Evolutionary conservation across 225 moss, liverwort and hornwort species (phyloP), one percentile per base, ranked within the genome.

Genomic region (Antitrichia curtipendula): DNA sequence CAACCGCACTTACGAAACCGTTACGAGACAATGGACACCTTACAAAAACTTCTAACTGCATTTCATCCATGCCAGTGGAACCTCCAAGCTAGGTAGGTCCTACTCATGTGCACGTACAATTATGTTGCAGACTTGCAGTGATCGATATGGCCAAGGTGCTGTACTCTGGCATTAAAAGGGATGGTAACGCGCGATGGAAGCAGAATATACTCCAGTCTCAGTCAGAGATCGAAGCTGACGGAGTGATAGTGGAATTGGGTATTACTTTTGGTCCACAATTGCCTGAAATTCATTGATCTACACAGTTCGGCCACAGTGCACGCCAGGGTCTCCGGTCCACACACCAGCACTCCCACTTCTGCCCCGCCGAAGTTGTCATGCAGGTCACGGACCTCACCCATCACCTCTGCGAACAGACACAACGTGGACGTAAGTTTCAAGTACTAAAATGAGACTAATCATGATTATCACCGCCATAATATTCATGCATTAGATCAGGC

Each of bases 161-260:
- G 50, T 11, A 28, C 10, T 38, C 19, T 2, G 32, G 21, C 23
- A 24, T 24, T 5, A 8, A 24, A 20, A 57, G 38, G 18, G 2
- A 57, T 28, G 38, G 16, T 12, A 28, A 5, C 27, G 18, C 78
- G 9, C 43, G 20, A 43, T 80, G 13, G 4, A 8, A 53, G 12
- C 12, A 38, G 36, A 20, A 18, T 69, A 22, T 34, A 43, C 25
- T 32, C n/a, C 64, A 21, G 3, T n/a, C 10, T n/a, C 13, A 9
- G 18, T 83, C 41, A 91, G 10, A 94, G 87, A 72, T 92, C 91
- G 71, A 95, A 94, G 82, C 88, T 95, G 52, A 95, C 90, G 10
- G 93, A 93, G 71, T 95, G 95, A 21, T 90, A 94, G 57, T 94
- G 91, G 70, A 95, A 94, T 28, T 87, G 87, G 58, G 93, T 81